phyloP scores from a whole-genome alignment of 495 filamentous ascomycete species.

The Monascus purpureus region DNA sequence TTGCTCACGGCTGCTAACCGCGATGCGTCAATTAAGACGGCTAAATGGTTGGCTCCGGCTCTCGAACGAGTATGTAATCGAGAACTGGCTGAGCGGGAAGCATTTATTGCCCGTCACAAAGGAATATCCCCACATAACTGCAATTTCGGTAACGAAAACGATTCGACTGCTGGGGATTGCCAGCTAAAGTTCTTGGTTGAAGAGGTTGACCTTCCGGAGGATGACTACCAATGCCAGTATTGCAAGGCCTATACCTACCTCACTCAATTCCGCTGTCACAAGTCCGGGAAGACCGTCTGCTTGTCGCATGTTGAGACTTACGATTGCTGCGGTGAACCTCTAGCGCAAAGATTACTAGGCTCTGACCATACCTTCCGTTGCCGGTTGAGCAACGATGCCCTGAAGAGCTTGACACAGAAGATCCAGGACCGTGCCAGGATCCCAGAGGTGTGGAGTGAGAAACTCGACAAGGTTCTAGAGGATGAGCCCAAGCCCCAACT shows the following conservation, averaged over 20 bases:
- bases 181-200: conserved; percentile 37
- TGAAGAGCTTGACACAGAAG: conserved; percentile 53
- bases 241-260: conserved; percentile 91
- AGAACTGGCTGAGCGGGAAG: conserved; percentile 52
- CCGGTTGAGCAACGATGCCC: conserved; percentile 58
- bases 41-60: conserved; percentile 87
- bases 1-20: conserved; percentile 71
- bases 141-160: conserved; percentile 20
- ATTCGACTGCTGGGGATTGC: conserved; percentile 18
- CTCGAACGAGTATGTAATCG: conserved; percentile 60
- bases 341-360: conserved; percentile 45
- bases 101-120: conserved; percentile 52
- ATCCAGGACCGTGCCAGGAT: conserved; percentile 74
- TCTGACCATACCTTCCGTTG: conserved; percentile 55
- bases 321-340: conserved; percentile 59
- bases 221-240: conserved; percentile 77
- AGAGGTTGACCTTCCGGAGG: conserved; percentile 67
- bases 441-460: conserved; percentile 83
- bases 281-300: conserved; percentile 64
- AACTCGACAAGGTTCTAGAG: conserved; percentile 70
- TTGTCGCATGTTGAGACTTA: conserved; percentile 61
- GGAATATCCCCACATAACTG: conserved; percentile 37
- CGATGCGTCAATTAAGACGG: conserved; percentile 78
- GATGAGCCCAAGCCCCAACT: conserved; percentile 72
- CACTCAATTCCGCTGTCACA: conserved; percentile 74